A percentile compares a stretch with the other conserved stretches of the same genome.
These are phyloP conservation scores for Nevesoporus exiguus DNA, from an alignment of 768 basidiomycete genomes.

Conservation along the genomic window DNA sequence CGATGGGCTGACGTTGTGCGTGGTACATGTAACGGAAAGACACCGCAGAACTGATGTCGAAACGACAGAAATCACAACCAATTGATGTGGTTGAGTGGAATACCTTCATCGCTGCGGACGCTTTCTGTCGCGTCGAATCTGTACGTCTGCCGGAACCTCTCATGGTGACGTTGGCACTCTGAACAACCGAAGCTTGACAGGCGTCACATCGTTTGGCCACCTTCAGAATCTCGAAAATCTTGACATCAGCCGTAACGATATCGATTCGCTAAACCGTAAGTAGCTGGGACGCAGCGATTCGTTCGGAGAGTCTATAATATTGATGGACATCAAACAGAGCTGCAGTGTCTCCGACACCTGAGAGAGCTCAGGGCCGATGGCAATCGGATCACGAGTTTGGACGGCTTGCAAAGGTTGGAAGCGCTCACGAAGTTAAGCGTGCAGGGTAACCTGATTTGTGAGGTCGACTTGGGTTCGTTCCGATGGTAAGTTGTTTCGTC, in stretches of 20 bases:
- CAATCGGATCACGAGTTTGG: conserved; percentile 70
- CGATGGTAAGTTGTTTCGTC: conserved; percentile 53
- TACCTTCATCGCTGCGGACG: conserved; percentile 68
- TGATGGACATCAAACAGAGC: conserved; percentile 48
- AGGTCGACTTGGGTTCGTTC: conserved; percentile 55
- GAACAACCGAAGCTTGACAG: conserved; percentile 60
- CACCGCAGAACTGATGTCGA: conserved; percentile 15
- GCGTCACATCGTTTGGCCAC: conserved; percentile 85
- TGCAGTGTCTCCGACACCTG: conserved; percentile 79
- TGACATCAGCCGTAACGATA: conserved; percentile 86
- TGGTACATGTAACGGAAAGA: conserved; percentile 18
- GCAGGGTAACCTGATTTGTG: conserved; percentile 65
- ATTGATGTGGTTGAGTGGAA: conserved; percentile 76
- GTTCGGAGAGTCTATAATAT: not conserved
- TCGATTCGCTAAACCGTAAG: conserved; percentile 86
- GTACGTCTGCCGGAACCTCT: conserved; percentile 36
- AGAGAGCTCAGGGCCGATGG: conserved; percentile 88
- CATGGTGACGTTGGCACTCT: conserved; percentile 10
- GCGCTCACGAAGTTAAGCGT: conserved; percentile 81
- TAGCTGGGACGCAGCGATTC: conserved; percentile 17
- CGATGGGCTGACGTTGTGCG: conserved; percentile 73
- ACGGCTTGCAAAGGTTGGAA: conserved; percentile 77
- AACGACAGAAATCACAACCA: conserved; percentile 63
- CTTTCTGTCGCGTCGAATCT: conserved; percentile 74
- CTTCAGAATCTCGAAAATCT: conserved; percentile 82